Evolutionary conservation across 345 rosid species (phyloP).

Genomic region (Eucalyptus regnans): DNA sequence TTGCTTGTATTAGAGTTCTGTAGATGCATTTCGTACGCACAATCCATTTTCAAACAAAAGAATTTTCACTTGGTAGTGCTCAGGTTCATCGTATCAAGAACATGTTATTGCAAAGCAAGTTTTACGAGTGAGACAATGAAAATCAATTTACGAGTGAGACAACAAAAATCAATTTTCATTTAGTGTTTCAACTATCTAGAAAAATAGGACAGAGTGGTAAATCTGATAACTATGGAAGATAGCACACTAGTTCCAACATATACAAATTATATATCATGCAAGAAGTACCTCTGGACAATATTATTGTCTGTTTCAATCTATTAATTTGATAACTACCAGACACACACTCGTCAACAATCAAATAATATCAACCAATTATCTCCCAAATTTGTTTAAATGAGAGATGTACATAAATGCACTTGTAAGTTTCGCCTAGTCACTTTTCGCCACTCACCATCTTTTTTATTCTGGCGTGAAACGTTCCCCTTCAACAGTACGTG

Average conservation of each 20-base stretch:
- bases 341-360: not conserved
- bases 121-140: not conserved
- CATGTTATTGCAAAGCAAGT: not conserved
- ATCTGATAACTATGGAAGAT: not conserved
- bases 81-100: not conserved
- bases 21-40: not conserved
- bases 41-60: not conserved
- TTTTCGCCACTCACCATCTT: not conserved
- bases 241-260: not conserved
- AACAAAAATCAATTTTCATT: not conserved
- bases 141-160: not conserved
- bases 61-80: not conserved
- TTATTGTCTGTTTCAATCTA: not conserved
- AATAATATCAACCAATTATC: not conserved
- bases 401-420: not conserved
- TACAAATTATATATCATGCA: not conserved
- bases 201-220: not conserved
- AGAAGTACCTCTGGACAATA: not conserved
- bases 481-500: conserved; percentile 9
- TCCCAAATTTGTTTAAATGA: not conserved
- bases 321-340: not conserved
- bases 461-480: not conserved
- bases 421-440: not conserved
- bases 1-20: not conserved
- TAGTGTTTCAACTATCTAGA: not conserved